Conservation (phyloP, 129 eudicot genomes). For the Pittosporum tobira region DNA sequence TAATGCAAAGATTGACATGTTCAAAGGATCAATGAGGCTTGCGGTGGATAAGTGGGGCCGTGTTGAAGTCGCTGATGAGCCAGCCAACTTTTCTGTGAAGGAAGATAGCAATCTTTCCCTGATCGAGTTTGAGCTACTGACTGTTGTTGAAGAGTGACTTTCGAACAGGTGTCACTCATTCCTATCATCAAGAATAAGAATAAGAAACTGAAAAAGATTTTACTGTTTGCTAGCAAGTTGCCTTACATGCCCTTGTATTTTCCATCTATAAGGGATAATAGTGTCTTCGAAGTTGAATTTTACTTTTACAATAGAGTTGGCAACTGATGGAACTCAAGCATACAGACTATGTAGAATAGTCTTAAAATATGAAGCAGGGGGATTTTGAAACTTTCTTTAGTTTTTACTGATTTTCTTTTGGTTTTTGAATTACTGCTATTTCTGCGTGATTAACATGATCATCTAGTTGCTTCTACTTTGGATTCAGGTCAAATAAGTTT, state of each 20-base stretch:
- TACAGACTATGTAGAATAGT: background rate
- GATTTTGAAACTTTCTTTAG: too few relatives aligned
- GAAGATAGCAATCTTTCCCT: constrained; percentile 62
- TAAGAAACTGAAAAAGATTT: background rate
- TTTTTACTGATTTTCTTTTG: too few relatives aligned
- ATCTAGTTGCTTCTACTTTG: too few relatives aligned
- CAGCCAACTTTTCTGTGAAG: constrained; percentile 44
- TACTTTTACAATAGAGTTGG: background rate
- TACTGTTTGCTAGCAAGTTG: background rate
- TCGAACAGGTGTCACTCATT: background rate
- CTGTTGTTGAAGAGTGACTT: constrained; percentile 27
- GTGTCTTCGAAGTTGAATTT: background rate
- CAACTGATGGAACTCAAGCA: background rate
- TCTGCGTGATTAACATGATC: too few relatives aligned
- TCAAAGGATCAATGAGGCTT: constrained; percentile 75
- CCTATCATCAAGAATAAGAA: too few relatives aligned
- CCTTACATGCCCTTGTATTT: background rate
- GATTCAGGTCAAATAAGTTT: too few relatives aligned
- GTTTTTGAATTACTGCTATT: too few relatives aligned
- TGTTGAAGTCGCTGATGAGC: constrained; percentile 43
- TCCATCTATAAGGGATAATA: background rate
- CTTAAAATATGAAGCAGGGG: background rate
- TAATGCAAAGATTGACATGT: constrained; percentile 59
- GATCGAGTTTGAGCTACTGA: constrained; percentile 51
- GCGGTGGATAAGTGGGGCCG: constrained; percentile 72